Base-by-base conservation (phyloP, 2,329 filamentous ascomycete genomes). In the Neofusicoccum ribis region DNA sequence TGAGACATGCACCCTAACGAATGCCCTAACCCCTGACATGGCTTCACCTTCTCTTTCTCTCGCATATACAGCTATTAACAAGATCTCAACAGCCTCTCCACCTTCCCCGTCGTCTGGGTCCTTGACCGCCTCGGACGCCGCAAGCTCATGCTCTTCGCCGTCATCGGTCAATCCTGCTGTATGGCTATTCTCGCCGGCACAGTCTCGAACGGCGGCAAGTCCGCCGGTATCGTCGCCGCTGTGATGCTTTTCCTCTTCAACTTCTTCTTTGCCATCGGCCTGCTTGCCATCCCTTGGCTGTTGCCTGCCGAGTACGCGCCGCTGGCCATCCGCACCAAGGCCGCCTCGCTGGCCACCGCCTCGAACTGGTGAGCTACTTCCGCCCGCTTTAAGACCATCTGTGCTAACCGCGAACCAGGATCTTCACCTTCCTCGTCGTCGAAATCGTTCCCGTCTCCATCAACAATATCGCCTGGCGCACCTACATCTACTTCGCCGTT, bases 161-260 rank as follows among this genome's bases (percentile, higher is more conserved):
- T 70, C 31, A 67, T 68, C 14, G 75, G 74, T 2, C 69, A 72
- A 15, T 47, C 34, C 6, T 56, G 51, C 63, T 83, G 80, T 66
- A 83, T 84, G 81, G 79, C 79, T 14, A 71, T 82, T 1, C 72
- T 83, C 6, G 79, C 63, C 2, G 63, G 51, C 14, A 65, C 63
- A 3, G 63, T 82, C 0, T 78, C 73, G 9, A 36, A 65, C 47
- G 78, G 76, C 8, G 69, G 73, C n/a, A 72, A 73, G 14, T 67
- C 75, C 2, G 74, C 77, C 1, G 81, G 77, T 65, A 78, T 79
- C 63, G 80, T 80, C 9, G 80, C 80, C 0, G 77, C 77, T 1
- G 73, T 81, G 3, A 82, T 83, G 79, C 72, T 81, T 1, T 81
- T 81, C 68, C 61, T 72, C 14, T 76, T 74, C 71, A 73, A 74